Base-by-base conservation (phyloP, 202 grass and related monocot species). In the Saccharum hybrid region DNA sequence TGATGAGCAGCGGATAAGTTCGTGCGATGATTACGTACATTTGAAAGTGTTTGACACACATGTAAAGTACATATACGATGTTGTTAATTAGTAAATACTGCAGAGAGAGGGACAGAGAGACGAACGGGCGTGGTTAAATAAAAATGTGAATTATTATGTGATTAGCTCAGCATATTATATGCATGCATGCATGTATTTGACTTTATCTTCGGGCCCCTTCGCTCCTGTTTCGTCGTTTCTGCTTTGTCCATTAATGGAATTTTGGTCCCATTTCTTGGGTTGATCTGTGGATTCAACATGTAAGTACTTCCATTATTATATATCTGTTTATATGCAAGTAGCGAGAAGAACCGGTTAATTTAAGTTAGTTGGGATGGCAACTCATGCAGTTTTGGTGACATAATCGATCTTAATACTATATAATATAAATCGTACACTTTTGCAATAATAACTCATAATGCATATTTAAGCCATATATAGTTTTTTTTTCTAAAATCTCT, bases 91-190 rank as follows among this genome's bases (percentile, higher is more conserved):
- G 75, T 82, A 71, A 77, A 83, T 34, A 42, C 10, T 78, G 14
- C 1, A 86, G 42, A 80, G 33, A 14, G 45, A 74, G 57, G 6
- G n/a, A 11, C 14, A 11, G 43, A 21, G 71, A 60, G n/a, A 60
- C 23, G 21, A 54, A 37, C 3, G 59, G 75, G 10, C 61, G 66
- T 65, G 66, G 22, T 80, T 87, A 83, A 78, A 84, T 90, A 84
- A 86, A 86, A 75, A 56, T 68, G 68, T 72, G 68, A 60, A 83
- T 75, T 46, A 61, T 75, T 80, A 75, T 63, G 56, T 63, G 70
- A 38, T 74, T 57, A 48, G 7, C 34, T 80, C 8, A 21, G 36
- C 72, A 68, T 59, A 4, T 48, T 80, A 49, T 42, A 71, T 38
- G 2, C 34, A 46, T 56, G 6, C 42, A 46, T 57, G 68, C 48